Base-by-base conservation (phyloP, 2,329 filamentous ascomycete species). In the Colletotrichum eleusines region DNA sequence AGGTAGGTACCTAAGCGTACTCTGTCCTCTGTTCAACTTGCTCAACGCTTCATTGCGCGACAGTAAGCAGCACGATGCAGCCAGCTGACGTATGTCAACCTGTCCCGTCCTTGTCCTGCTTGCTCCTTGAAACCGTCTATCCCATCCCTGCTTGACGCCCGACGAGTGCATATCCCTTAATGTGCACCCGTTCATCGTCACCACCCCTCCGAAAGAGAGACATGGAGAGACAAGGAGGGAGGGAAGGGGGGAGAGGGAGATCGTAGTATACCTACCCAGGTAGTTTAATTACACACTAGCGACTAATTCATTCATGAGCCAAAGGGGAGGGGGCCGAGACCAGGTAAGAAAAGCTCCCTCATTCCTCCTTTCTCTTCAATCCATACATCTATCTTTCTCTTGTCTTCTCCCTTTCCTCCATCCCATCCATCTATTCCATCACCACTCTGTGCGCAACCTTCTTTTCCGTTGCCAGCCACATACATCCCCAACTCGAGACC, bases 51-150 rank as follows among this genome's bases (percentile, higher is more conserved):
- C n/a, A n/a, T 33, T 18, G 8, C 18, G 7, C n/a, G n/a, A n/a
- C n/a, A n/a, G n/a, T n/a, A n/a, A n/a, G n/a, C n/a, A n/a, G n/a
- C n/a, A n/a, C n/a, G n/a, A n/a, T n/a, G n/a, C 40, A 60, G 57
- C 57, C 26, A 31, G 38, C 59, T 62, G 59, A 62, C 59, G 59
- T 62, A 62, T 31, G 59, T 23, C 44, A 38, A 44, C 58, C 28
- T 35, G 38, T 20, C 42, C 20, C 5, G 20, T n/a, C 42, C 42
- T 9, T 5, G 18, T 44, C 42, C 42, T 44, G 16, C 5, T 18
- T 44, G 8, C 44, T 46, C 44, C 59, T 51, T 62, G 59, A 62
- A 62, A 62, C 59, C 14, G 3, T 31, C 59, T 33, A 40, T 42
- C 31, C 31, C 31, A 7, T 33, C 31, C 42, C 18, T 18, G 40